Evolutionary conservation across 768 basidiomycete genomes (phyloP).

Genomic region (Mycena epipterygia): DNA sequence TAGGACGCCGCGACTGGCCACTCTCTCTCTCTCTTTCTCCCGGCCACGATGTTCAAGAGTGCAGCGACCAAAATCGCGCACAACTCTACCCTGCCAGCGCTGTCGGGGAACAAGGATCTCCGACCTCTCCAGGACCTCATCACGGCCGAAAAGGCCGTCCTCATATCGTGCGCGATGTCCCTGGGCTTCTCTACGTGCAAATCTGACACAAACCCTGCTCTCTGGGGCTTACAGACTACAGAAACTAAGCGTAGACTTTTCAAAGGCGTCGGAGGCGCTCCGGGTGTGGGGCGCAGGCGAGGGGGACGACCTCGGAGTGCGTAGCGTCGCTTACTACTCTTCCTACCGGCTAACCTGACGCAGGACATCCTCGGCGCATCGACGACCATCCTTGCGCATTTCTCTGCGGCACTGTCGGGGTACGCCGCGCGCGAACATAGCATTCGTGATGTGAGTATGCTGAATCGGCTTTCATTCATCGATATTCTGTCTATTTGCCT

Average conservation of each 20-base stretch:
- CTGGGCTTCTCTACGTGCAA: neutral
- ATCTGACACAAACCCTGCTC: neutral
- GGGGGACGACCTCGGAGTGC: slow-evolving; percentile 85
- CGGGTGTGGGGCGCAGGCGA: slow-evolving; percentile 82
- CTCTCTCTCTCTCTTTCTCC: neutral
- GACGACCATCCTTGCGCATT: slow-evolving; percentile 74
- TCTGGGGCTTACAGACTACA: slow-evolving; percentile 61
- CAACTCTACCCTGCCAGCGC: slow-evolving; percentile 84
- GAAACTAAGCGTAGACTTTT: slow-evolving; percentile 73
- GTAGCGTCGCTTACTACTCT: slow-evolving; percentile 42
- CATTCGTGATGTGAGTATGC: slow-evolving; percentile 62
- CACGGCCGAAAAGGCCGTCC: slow-evolving; percentile 86
- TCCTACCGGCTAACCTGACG: neutral
- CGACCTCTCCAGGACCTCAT: slow-evolving; percentile 91
- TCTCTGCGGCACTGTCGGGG: slow-evolving; percentile 73
- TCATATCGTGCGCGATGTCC: slow-evolving; percentile 71
- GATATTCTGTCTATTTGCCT: neutral
- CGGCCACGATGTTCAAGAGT: slow-evolving; percentile 75
- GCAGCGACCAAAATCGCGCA: slow-evolving; percentile 90
- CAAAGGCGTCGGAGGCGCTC: slow-evolving; percentile 80
- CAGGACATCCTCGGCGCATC: slow-evolving; percentile 86
- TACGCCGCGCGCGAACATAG: slow-evolving; percentile 80
- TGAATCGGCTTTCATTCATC: neutral
- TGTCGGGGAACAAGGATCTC: slow-evolving; percentile 78
- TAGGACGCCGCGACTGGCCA: no score